Base-by-base conservation (phyloP, 352 stramenopile genomes). In the Phytophthora citrophthora region DNA sequence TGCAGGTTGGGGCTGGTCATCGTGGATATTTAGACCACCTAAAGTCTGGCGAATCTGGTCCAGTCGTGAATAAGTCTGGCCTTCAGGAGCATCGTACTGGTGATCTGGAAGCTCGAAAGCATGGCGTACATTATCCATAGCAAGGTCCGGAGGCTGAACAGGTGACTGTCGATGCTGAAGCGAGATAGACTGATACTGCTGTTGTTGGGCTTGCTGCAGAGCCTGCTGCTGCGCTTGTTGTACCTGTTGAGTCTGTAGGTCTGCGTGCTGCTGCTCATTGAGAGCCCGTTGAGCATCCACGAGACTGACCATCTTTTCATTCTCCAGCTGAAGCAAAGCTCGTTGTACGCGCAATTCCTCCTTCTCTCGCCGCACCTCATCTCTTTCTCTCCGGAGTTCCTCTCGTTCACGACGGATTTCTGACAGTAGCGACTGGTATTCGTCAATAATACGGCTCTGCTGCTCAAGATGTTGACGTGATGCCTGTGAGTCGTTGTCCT, bases 351-450 rank as follows among this genome's bases (percentile, higher is more conserved):
- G 81, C n/a, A 93, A n/a, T 20, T 90, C 81, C 31, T 93, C 85
- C 43, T 87, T 90, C 46, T 92, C 85, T 3, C 70, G 70, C 2
- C 83, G 79, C 8, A 90, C 24, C 36, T 91, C 83, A 18, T 92
- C 83, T 40, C 81, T 81, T 47, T 94, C 85, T 12, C 77, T 77
- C 3, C 85, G 83, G 2, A 94, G 59, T 60, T 92, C 79, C n/a
- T 88, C 77, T 7, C 83, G 81, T 59, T 94, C 85, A 39, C 72
- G 75, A 6, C 85, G 85, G 64, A 94, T 92, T 61, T 91, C 85
- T 16, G 55, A 46, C 34, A 94, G 53, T 1, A 94, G 63, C n/a
- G 64, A 64, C 2, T 80, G 78, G 51, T 94, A 94, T 29, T 94
- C 83, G 13, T 84, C 72, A 23, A 86, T 76, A 2, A 89, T 69